Base-by-base conservation (phyloP, 2,329 filamentous ascomycete species). In the Talaromyces sp. region DNA sequence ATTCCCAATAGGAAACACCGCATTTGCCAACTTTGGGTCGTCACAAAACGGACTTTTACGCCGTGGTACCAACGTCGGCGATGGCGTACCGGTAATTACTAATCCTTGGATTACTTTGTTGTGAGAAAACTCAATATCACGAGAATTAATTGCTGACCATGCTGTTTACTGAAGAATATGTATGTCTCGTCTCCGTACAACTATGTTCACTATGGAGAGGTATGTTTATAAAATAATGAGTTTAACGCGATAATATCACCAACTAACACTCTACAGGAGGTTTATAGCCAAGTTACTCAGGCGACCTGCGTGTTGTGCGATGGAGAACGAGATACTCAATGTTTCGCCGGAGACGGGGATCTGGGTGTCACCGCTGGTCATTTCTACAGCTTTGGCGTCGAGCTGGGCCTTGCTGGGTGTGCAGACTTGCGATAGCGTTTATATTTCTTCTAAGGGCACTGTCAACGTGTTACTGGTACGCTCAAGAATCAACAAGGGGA, bases 1-100 rank as follows among this genome's bases (percentile, higher is more conserved):
- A 9, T 72, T 70, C 21, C 70, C 70, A 6, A 72, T 72, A 52
- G 70, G 70, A 2, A 72, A 71, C 19, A 35, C n/a, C 2, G 53
- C 31, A 21, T 54, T 54, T 54, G 53, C 53, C 24, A 31, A 29
- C 35, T 35, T 54, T 54, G 53, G 53, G 14, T 35, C 53, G 3
- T 29, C 14, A 9, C 53, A 54, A 21, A 14, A 9, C 1, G 53
- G 53, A 21, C 53, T 54, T 3, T 38, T 54, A 21, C 31, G 53
- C 24, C 53, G 53, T n/a, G 53, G 27, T 7, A 54, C 31, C 21
- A 54, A 54, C 21, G 53, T n/a, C 3, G 53, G 14, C 19, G 53
- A 54, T 41, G 53, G 53, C 5, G 53, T 32, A 14, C 53, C 29
- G 21, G 27, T 32, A 21, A 38, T 24, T 31, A 29, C 8, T 29